Evolutionary conservation across 495 filamentous ascomycete genomes (phyloP), one percentile per base, ranked within the genome.

Genomic region (Hyphodiscus hymeniophilus): DNA sequence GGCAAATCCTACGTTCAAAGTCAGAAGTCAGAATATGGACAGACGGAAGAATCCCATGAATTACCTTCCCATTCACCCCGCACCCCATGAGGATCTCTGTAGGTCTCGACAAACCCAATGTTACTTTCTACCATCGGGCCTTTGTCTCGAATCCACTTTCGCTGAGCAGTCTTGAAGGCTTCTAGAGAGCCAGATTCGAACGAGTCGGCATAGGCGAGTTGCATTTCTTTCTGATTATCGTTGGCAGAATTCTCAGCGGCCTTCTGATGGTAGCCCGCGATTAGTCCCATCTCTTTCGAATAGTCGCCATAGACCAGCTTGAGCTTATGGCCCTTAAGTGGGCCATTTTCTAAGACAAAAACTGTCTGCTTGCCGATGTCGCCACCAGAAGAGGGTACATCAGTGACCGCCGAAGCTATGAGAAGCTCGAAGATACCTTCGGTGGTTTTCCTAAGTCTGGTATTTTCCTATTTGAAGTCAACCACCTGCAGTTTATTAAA

Each of bases 51-150:
- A 15, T 40, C 8, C 3, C 22, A 26, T 16, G 22, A 36, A 31
- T 36, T 47, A 57, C 55, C 91, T 64, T 97, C 91, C 92, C 92
- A 98, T 61, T 98, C 92, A n/a, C 86, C 90, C 42, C 91, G 74
- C 10, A 95, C 80, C 38, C 92, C 91, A 45, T 88, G 84, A 1
- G 92, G 92, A 61, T 98, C 92, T 42, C 92, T 78, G 60, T 97
- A 98, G 0, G 90, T 95, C 67, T 98, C 92, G 33, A 98, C 84
- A 58, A 97, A 98, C 1, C 92, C 92, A 47, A 97, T 79, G 62
- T 97, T 91, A 15, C 76, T 84, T 64, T 97, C 92, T 15, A 98
- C 80, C 63, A 77, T 81, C 6, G 92, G 92, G 13, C 87, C 84
- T 49, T 90, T 86, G 54, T 98, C 90, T 42, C 84, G 79, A 36